These are phyloP conservation scores for Hypoxylon subgilvum DNA, from an alignment of 495 filamentous ascomycete species.

Conservation along the genomic window DNA sequence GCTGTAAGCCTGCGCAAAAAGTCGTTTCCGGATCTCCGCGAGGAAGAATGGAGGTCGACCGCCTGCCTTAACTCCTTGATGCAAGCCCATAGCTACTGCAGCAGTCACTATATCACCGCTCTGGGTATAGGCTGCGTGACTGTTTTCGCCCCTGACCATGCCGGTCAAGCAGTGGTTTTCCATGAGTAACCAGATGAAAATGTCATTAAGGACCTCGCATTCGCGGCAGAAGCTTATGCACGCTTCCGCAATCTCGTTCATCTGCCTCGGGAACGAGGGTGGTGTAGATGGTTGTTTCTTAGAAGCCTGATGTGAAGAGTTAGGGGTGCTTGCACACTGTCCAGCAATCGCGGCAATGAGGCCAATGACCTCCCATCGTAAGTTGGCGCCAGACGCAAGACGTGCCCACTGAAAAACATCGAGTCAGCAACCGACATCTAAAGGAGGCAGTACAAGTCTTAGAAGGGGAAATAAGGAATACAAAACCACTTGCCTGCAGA, in stretches of 20 bases:
- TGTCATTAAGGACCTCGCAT: constrained; percentile 37
- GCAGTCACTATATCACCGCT: constrained; percentile 36
- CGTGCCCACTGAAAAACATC: constrained; percentile 27
- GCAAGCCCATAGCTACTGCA: constrained; percentile 37
- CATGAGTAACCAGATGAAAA: constrained; percentile 40
- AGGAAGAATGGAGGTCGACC: constrained; percentile 40
- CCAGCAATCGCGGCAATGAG: constrained; percentile 41
- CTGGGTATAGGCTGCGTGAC: constrained; percentile 34
- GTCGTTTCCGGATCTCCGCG: constrained; percentile 30
- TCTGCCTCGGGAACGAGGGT: constrained; percentile 30
- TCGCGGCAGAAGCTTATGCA: constrained; percentile 41
- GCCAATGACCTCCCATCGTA: constrained; percentile 45
- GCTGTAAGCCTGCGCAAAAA: constrained; percentile 34
- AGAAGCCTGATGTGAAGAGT: constrained; percentile 26
- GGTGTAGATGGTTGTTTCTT: constrained; percentile 31
- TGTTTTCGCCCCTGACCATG: constrained; percentile 36
- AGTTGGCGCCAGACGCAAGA: constrained; percentile 35
- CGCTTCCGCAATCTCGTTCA: constrained; percentile 37
- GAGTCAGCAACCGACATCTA: background rate
- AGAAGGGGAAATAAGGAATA: background rate
- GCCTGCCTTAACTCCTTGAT: constrained; percentile 34
- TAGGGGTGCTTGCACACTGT: constrained; percentile 35
- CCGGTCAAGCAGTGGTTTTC: constrained; percentile 34
- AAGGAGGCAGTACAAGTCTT: background rate
- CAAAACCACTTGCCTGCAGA: constrained; percentile 15